Evolutionary conservation across 1,139 yeast genomes (phyloP), one percentile per base, ranked within the genome.

Genomic region (Scheffersomyces titani): DNA sequence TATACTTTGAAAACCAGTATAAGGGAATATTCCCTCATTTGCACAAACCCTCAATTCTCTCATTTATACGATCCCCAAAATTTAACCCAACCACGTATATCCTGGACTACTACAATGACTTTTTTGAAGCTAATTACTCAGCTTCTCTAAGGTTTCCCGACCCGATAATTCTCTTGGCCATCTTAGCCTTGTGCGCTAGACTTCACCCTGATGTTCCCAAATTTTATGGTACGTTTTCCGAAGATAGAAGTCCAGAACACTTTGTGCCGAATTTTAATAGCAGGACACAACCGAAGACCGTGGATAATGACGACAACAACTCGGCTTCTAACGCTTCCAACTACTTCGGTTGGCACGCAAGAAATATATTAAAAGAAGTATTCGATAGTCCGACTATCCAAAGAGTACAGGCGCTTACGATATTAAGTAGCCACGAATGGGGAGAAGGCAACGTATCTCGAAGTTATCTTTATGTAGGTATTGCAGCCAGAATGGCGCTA

Each of bases 341-440:
- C 44, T 76, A 76, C 55, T 76, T 76, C 64, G 79, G 77, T 1
- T 75, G 75, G 73, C 77, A 75, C 57, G 78, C 80, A 5, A 59
- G 78, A 52, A 65, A 64, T 49, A 51, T 63, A 9, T 59, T 76
- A 13, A 67, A 66, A 51, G 70, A 72, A 44, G 73, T 71, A 3
- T 76, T 76, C 63, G 80, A 76, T 58, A 69, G 72, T 52, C 80
- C 81, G 1, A 66, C 78, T 1, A 65, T 76, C 1, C 77, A 73
- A 52, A 58, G 78, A 47, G 71, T 75, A 2, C 81, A 76, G 57
- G 78, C 80, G 1, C 63, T 76, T 50, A 62, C 72, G 1, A 66
- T 76, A 47, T 61, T 76, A 5, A 74, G 78, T 56, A 71, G 77
- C 53, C 80, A 76, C 62, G 80, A 76, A 63, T 76, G 80, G 80